A percentile compares a stretch with the other conserved stretches of the same genome.
Conservation (phyloP, 306 rosid species). For the Begonia loranthoides region DNA sequence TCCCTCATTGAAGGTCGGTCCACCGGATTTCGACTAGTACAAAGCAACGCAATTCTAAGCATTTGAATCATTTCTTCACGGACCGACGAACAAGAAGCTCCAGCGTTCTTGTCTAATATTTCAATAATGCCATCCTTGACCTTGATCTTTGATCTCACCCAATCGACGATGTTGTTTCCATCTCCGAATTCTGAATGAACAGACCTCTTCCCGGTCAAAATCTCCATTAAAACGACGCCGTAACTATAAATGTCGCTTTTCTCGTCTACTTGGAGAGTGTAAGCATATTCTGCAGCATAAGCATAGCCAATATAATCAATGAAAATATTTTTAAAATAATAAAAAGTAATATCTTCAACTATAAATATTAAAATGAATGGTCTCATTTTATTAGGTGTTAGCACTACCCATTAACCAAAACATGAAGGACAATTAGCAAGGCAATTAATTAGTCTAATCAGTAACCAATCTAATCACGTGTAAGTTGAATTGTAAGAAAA, state of each 20-base stretch:
- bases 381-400: no score
- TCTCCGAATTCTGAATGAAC: constrained; percentile 74
- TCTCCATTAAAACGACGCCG: constrained; percentile 77
- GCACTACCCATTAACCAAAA: no score
- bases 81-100: constrained; percentile 45
- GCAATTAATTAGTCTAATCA: no score
- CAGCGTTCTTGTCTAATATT: constrained; percentile 56
- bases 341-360: no score
- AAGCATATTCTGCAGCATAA: constrained; percentile 59
- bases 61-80: constrained; percentile 77
- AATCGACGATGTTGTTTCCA: constrained; percentile 79
- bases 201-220: constrained; percentile 47
- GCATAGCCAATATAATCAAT: neutral
- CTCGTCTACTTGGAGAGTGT: constrained; percentile 86
- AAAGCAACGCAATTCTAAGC: constrained; percentile 75
- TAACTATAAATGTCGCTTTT: constrained; percentile 89
- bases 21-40: constrained; percentile 64
- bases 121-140: constrained; percentile 33
- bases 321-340: no score
- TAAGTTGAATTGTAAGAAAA: no score
- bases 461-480: no score
- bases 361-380: neutral
- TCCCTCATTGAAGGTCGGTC: constrained; percentile 92
- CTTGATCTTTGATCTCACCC: constrained; percentile 62
- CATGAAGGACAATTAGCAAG: no score